Base-by-base conservation (phyloP, 108 stramenopile species). In the Licmophora abbreviata region DNA sequence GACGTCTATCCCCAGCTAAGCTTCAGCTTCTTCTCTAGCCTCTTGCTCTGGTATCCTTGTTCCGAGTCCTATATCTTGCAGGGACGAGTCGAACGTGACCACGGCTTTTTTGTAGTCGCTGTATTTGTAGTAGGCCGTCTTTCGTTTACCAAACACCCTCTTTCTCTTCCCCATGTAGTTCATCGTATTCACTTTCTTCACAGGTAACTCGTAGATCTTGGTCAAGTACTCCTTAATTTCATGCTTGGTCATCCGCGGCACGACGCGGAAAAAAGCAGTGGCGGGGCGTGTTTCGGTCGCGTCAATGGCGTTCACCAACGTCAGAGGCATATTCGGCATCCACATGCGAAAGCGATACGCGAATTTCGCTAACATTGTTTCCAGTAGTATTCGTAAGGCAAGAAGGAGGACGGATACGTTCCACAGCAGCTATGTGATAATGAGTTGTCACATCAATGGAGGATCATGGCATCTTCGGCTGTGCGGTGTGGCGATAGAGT, bases 141-240 rank as follows among this genome's bases (percentile, higher is more conserved):
- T 61, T 17, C 69, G 43, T 48, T 79, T 60, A 2, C 81, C 83
- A 27, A 79, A 60, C 21, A 85, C 67, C 31, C 73, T 52, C 76
- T 83, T 86, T 53, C 89, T 56, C 45, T 86, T 86, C 44, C 85
- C 89, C 42, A 79, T 33, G 57, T 81, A 91, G 69, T 86, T 91
- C 54, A 69, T 68, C 14, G 85, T 96, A 45, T 76, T 71, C 23
- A 96, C 92, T 54, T 94, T 86, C 38, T 65, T 63, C 4, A 93
- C 93, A 1, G 88, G 88, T 14, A 96, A 53, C 15, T 83, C 61
- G 53, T 96, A 96, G 23, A 96, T 94, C 60, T 96, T 94, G 31
- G 79, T 78, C 20, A 96, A 54, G 56, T 96, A 91, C 62, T 96
- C 93, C 49, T 85, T 85, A 37, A 96, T 83, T 75, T 96, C 95